These are phyloP conservation scores for Petunia secreta DNA, from an alignment of 257 asterid genomes.

Conservation along the genomic window DNA sequence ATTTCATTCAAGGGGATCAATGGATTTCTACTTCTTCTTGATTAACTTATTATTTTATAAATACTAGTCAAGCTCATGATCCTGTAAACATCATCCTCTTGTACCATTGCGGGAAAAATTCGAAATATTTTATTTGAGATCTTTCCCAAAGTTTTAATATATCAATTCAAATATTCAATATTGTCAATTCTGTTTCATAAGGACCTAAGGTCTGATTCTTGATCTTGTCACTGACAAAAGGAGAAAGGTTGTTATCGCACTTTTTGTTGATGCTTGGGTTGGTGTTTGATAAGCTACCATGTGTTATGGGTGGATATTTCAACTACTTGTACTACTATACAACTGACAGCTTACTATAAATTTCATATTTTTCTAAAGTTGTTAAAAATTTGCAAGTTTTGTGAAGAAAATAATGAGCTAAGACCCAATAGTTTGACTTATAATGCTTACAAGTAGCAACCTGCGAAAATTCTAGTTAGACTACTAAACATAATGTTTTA, in stretches of 20 bases:
- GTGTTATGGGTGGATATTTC: not conserved
- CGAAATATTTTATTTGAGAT: not conserved
- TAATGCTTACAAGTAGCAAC: not conserved
- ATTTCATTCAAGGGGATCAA: conserved; percentile 37
- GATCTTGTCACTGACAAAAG: not conserved
- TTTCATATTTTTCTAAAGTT: not conserved
- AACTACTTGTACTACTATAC: not conserved
- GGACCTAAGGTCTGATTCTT: not conserved
- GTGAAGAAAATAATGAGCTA: not conserved
- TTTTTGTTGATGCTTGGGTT: not conserved
- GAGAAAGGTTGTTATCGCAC: not conserved
- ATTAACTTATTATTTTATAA: not conserved
- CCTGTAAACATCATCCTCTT: not conserved
- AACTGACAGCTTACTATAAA: not conserved
- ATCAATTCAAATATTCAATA: not conserved
- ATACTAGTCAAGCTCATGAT: not conserved
- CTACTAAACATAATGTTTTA: not conserved
- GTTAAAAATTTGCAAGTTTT: not conserved
- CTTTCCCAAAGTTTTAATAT: not conserved
- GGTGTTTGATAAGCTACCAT: conserved; percentile 23
- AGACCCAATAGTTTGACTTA: not conserved
- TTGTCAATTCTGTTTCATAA: not conserved
- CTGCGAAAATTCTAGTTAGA: not conserved
- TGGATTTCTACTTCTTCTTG: conserved; percentile 33
- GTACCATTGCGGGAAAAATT: not conserved